A percentile compares a stretch with the other conserved stretches of the same genome.
Evolutionary conservation across 768 basidiomycete species (phyloP).

Genomic region (Kwoniella dejecticola): DNA sequence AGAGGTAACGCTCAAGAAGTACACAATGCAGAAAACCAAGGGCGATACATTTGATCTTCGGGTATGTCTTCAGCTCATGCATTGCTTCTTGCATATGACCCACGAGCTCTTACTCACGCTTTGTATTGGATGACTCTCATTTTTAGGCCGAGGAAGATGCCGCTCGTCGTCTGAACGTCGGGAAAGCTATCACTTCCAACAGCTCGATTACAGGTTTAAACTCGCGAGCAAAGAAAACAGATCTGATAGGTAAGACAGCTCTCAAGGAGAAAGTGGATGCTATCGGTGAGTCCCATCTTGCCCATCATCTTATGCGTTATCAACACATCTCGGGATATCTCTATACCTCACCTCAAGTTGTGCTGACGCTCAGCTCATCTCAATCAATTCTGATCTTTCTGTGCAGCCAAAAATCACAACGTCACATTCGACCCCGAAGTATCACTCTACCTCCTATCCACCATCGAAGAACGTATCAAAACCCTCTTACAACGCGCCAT

Average conservation of each 20-base stretch:
- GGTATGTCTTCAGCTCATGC: slow-evolving; percentile 12
- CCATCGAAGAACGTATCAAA: slow-evolving; percentile 41
- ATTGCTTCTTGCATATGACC: too few species aligned
- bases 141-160: slow-evolving; percentile 47
- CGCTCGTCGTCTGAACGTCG: slow-evolving; percentile 36
- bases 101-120: too few species aligned
- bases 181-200: slow-evolving; percentile 13
- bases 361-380: too few species aligned
- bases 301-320: not conserved
- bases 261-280: slow-evolving; percentile 11
- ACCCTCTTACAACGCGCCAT: slow-evolving; percentile 27
- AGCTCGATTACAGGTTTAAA: slow-evolving; percentile 18
- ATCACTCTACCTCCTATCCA: slow-evolving; percentile 35
- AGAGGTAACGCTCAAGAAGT: too few species aligned
- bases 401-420: slow-evolving; percentile 30
- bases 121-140: too few species aligned
- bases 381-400: too few species aligned
- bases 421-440: slow-evolving; percentile 35
- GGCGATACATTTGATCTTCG: slow-evolving; percentile 28
- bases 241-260: slow-evolving; percentile 29
- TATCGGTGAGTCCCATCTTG: slow-evolving; percentile 15
- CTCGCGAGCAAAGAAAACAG: slow-evolving; percentile 32
- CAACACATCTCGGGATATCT: too few species aligned
- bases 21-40: slow-evolving; percentile 23
- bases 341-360: too few species aligned